These are phyloP conservation scores for Lactifluus volemus DNA, from an alignment of 768 basidiomycete genomes.

Conservation along the genomic window DNA sequence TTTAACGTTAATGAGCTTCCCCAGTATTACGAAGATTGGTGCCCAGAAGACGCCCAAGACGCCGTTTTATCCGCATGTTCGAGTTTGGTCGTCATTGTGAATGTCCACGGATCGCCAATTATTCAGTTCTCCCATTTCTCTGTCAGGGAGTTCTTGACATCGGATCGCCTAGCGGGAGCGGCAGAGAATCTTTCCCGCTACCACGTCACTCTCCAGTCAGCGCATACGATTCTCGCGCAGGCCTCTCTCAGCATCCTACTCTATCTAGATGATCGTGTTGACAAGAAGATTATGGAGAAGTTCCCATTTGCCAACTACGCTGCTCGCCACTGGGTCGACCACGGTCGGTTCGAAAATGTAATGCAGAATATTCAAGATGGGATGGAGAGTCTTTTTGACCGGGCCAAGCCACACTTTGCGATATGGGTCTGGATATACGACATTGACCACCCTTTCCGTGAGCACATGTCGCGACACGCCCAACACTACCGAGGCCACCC, in stretches of 20 bases:
- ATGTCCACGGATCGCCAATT: background rate
- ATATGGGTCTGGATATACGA: constrained; percentile 5
- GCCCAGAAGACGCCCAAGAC: background rate
- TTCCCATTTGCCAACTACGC: background rate
- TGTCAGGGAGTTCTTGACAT: constrained; percentile 6
- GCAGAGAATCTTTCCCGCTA: background rate
- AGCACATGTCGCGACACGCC: background rate
- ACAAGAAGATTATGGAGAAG: background rate
- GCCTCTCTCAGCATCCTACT: background rate
- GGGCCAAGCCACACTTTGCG: background rate
- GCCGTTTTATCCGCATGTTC: background rate
- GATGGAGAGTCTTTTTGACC: constrained; percentile 1
- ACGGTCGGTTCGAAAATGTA: background rate
- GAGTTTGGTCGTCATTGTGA: background rate
- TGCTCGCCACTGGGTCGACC: background rate
- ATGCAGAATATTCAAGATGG: background rate
- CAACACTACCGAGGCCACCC: background rate
- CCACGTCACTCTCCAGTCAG: background rate
- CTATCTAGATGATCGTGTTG: background rate
- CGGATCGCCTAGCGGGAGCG: background rate
- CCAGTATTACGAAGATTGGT: background rate
- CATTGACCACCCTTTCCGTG: background rate
- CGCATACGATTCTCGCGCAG: background rate
- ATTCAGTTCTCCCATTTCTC: constrained; percentile 8
- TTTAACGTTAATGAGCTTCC: background rate